These are phyloP conservation scores for Boletus eberwhitei DNA, from an alignment of 768 basidiomycete species.

Conservation along the genomic window DNA sequence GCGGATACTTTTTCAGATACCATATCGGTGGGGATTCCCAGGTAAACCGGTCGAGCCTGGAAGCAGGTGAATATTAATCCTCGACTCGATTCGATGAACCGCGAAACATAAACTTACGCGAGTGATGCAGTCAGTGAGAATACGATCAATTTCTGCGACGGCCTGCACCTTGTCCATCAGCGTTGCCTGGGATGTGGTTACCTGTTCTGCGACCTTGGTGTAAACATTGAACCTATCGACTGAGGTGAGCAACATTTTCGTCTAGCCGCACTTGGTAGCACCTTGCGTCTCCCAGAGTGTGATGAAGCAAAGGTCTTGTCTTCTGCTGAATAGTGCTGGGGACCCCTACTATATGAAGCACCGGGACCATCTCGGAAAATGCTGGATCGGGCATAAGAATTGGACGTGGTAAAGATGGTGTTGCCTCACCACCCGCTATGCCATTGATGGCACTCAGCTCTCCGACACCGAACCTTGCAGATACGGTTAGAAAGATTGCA, in stretches of 20 bases:
- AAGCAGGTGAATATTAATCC: background rate
- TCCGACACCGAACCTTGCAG: constrained; percentile 81
- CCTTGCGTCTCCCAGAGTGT: constrained; percentile 85
- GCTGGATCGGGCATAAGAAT: constrained; percentile 36
- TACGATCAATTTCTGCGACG: constrained; percentile 70
- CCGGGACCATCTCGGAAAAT: constrained; percentile 85
- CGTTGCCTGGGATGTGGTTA: constrained; percentile 66
- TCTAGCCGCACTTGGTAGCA: constrained; percentile 16
- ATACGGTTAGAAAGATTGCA: background rate
- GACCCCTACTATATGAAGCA: constrained; percentile 83
- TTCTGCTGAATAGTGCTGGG: constrained; percentile 75
- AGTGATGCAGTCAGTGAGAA: constrained; percentile 67
- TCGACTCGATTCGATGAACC: background rate
- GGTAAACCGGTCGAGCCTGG: constrained; percentile 82
- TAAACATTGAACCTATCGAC: constrained; percentile 74
- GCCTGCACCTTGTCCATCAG: constrained; percentile 54
- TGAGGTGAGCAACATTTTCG: background rate
- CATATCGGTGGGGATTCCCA: constrained; percentile 83
- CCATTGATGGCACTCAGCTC: constrained; percentile 87
- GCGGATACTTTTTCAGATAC: constrained; percentile 65
- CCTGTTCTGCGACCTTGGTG: constrained; percentile 65
- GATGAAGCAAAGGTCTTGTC: constrained; percentile 73
- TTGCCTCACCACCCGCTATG: constrained; percentile 61
- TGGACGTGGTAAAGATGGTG: background rate
- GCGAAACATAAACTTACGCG: constrained; percentile 36